A percentile compares a stretch with the other conserved stretches of the same genome.
Evolutionary conservation across 2,329 filamentous ascomycete species (phyloP).

Genomic region (Dothistroma septosporum): DNA sequence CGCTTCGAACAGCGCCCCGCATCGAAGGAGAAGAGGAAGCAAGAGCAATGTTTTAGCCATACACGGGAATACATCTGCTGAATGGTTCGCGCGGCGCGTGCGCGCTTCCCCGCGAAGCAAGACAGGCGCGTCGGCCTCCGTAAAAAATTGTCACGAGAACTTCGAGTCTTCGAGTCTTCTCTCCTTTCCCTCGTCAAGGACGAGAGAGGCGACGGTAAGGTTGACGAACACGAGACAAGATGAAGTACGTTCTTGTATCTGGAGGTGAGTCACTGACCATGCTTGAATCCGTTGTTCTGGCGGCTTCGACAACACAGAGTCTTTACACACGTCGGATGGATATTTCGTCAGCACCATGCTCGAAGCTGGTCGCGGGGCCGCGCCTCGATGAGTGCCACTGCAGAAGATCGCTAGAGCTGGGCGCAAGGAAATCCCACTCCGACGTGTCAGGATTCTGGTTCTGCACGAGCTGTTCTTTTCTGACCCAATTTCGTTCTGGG

Average conservation of each 20-base stretch:
- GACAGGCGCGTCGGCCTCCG: slow-evolving; percentile 1
- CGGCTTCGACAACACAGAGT: not conserved
- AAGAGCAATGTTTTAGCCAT: not conserved
- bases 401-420: no score
- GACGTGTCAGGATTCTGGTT: no score
- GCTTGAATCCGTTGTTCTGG: not conserved
- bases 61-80: no score
- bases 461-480: no score
- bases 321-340: not conserved
- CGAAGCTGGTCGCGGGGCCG: no score
- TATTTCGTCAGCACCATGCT: no score
- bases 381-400: no score
- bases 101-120: not conserved
- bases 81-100: slow-evolving; percentile 1
- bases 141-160: slow-evolving; percentile 5
- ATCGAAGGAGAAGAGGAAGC: not conserved
- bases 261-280: slow-evolving; percentile 55
- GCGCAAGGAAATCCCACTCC: no score
- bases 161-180: slow-evolving; percentile 13
- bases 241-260: slow-evolving; percentile 79
- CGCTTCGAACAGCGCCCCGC: no score
- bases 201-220: slow-evolving; percentile 39
- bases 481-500: no score
- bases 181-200: slow-evolving; percentile 42
- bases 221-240: slow-evolving; percentile 43